A percentile compares a stretch with the other conserved stretches of the same genome.
Conservation (phyloP, 2,329 filamentous ascomycete genomes). For the Nothomitra cinnamomea region DNA sequence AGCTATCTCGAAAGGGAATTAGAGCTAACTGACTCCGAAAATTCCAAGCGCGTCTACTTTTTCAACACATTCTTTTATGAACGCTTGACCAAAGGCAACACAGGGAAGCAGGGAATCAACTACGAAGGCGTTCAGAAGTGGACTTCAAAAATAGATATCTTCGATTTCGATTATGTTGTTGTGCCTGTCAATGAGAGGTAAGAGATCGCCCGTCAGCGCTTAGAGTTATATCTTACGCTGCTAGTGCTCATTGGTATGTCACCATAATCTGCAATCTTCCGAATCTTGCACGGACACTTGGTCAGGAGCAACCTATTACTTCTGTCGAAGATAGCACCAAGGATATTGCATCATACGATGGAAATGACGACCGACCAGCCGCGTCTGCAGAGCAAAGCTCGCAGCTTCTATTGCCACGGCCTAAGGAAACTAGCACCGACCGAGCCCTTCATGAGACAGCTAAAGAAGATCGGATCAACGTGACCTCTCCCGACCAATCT, state of each 20-base stretch:
- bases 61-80: constrained; percentile 91
- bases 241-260: constrained; percentile 67
- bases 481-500: no score
- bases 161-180: constrained; percentile 73
- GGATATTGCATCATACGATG: constrained; percentile 2
- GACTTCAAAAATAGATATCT: constrained; percentile 74
- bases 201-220: not conserved
- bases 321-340: not conserved
- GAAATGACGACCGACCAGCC: not conserved
- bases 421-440: no score
- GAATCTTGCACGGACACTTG: constrained; percentile 31
- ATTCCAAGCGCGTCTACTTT: constrained; percentile 56
- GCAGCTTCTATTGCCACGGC: not conserved
- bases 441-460: no score
- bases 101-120: constrained; percentile 45
- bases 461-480: no score
- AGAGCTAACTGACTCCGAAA: constrained; percentile 34
- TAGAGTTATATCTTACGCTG: constrained; percentile 7
- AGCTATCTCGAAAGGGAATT: constrained; percentile 45
- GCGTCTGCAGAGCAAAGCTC: not conserved
- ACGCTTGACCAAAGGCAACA: constrained; percentile 44
- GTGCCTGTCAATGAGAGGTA: constrained; percentile 73
- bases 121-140: constrained; percentile 74
- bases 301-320: constrained; percentile 7
- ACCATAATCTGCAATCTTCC: constrained; percentile 85